Base-by-base conservation (phyloP, 495 filamentous ascomycete genomes). In the Trypethelium eluteriae region DNA sequence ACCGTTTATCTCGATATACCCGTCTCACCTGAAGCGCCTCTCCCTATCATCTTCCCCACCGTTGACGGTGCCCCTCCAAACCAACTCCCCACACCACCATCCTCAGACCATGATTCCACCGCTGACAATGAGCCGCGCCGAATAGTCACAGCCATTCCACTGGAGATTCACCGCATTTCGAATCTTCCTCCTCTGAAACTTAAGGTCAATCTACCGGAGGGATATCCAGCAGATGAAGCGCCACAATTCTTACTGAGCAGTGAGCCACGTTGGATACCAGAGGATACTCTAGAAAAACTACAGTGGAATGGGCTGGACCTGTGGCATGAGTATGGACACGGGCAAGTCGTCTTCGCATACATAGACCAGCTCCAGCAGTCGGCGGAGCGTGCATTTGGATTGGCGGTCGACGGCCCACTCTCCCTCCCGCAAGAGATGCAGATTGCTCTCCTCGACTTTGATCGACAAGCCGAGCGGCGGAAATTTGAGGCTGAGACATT, bases 361-460 rank as follows among this genome's bases (percentile, higher is more conserved):
- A 93, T 98, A 67, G 92, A 96, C 76, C 85, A 87, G 71, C 77
- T 98, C 36, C 90, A 94, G 71, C 90, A 92, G 77, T 82, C 86
- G 2, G 85, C 88, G 18, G 91, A 96, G 68, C 78, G 81, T 6
- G 86, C 84, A 0, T 97, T 97, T 74, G 88, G 83, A n/a, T 79
- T 94, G 14, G 74, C 76, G 4, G 74, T 81, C 2, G 81, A 81
- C 74, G 77, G 79, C 10, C 64, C 66, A 10, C 74, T 90, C 6
- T 74, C 82, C 64, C 74, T 91, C 5, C 76, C 82, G 1, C 74
- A 78, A 0, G 82, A 86, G 16, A 77, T 91, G 71, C 90, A 90
- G 73, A 84, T 89, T 12, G 80, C 82, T 2, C 78, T 98, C n/a
- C 72, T 96, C 47, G 88, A 91, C 66, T 92, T 89, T 71, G 88